Percentiles rank a stretch among this genome's conserved stretches.
Evolutionary conservation across 805 yeast genomes (phyloP).

Genomic region (Barnettozyma populi): DNA sequence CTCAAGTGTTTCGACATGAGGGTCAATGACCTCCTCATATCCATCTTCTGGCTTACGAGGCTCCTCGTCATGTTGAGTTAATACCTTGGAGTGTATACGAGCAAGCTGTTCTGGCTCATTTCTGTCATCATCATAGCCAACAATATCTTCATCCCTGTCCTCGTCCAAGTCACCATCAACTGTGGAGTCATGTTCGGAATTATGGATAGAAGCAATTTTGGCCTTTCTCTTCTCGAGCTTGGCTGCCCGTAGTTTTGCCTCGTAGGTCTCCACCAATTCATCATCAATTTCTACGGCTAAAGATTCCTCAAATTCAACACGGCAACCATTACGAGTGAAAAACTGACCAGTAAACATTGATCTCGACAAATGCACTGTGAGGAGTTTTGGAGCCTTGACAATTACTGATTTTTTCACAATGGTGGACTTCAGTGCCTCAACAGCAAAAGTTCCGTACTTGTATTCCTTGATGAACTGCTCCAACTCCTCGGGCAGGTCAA

Average conservation of each 20-base stretch:
- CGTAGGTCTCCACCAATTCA: constrained; percentile 25
- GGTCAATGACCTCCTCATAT: neutral
- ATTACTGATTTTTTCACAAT: constrained; percentile 63
- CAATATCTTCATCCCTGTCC: constrained; percentile 55
- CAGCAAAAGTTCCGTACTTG: constrained; percentile 36
- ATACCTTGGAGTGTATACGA: constrained; percentile 22
- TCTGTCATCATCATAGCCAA: constrained; percentile 26
- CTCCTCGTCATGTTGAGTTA: constrained; percentile 20
- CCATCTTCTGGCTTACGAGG: constrained; percentile 10
- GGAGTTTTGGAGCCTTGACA: constrained; percentile 60
- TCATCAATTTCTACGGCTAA: constrained; percentile 44
- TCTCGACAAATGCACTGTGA: constrained; percentile 81
- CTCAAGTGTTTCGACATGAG: neutral
- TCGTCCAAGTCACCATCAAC: constrained; percentile 11
- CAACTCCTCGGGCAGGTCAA: constrained; percentile 51
- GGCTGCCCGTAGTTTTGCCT: constrained; percentile 22
- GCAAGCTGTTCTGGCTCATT: constrained; percentile 20
- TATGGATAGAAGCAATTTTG: neutral
- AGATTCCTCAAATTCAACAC: constrained; percentile 57
- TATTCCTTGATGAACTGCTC: constrained; percentile 44
- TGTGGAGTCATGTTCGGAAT: constrained; percentile 3
- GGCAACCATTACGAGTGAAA: constrained; percentile 69
- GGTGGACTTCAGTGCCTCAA: constrained; percentile 48
- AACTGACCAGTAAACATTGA: constrained; percentile 68
- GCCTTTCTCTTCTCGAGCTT: constrained; percentile 18